These are phyloP conservation scores for Lolium rigidum DNA, from an alignment of 176 grass and related monocot genomes.

Conservation along the genomic window DNA sequence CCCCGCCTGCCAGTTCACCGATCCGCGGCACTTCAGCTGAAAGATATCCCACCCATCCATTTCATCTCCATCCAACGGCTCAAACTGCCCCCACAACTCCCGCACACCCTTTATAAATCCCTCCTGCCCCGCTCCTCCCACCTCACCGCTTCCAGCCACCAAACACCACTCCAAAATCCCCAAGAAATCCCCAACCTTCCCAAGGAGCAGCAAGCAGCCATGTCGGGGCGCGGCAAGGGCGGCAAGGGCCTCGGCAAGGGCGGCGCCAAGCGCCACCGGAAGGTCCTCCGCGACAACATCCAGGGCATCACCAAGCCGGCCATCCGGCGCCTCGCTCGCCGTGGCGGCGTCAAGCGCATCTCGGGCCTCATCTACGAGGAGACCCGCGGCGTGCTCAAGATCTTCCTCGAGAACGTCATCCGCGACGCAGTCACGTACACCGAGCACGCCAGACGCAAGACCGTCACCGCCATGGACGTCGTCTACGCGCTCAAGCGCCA, in stretches of 20 bases:
- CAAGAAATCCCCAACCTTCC: background rate
- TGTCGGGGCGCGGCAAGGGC: slow-evolving; percentile 75
- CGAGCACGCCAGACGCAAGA: slow-evolving; percentile 91
- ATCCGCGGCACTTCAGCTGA: slow-evolving; percentile 31
- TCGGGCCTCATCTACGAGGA: slow-evolving; percentile 93
- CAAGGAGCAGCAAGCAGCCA: background rate
- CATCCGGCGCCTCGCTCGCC: slow-evolving; percentile 65
- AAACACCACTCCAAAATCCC: slow-evolving; percentile 5
- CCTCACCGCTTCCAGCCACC: background rate
- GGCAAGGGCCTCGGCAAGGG: slow-evolving; percentile 78
- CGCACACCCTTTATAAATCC: background rate
- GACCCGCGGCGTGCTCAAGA: slow-evolving; percentile 97
- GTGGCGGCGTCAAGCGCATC: slow-evolving; percentile 96
- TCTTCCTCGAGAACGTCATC: slow-evolving; percentile 98
- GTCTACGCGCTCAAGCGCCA: slow-evolving; percentile 96
- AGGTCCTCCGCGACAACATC: slow-evolving; percentile 82
- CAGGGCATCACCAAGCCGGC: slow-evolving; percentile 87
- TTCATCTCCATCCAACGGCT: slow-evolving; percentile 43
- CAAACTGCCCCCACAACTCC: background rate
- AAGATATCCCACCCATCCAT: slow-evolving; percentile 18
- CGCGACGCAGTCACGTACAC: slow-evolving; percentile 97
- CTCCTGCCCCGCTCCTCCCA: background rate
- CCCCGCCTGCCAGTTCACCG: slow-evolving; percentile 12
- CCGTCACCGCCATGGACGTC: slow-evolving; percentile 94
- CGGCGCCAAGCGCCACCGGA: slow-evolving; percentile 69